phyloP scores from a whole-genome alignment of 2,329 filamentous ascomycete genomes.

The Xylaria sp. region DNA sequence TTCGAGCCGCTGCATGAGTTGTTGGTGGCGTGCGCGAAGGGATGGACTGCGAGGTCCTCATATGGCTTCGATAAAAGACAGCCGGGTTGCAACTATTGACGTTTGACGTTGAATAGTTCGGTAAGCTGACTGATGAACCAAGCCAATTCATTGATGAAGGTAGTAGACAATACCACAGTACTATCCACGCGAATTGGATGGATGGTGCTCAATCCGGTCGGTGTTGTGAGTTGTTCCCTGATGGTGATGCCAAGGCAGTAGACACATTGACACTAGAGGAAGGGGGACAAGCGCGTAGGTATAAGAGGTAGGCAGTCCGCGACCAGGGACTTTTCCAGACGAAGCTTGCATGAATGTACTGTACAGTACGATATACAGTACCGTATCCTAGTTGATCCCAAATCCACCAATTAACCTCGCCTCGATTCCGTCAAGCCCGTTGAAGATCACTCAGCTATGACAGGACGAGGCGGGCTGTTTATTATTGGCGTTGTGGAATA shows the following conservation, averaged over 20 bases:
- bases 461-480: conserved; percentile 34
- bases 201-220: background rate
- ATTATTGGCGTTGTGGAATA: conserved; percentile 36
- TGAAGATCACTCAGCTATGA: conserved; percentile 39
- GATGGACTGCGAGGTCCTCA: background rate
- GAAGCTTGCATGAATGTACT: conserved; percentile 29
- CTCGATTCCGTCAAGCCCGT: conserved; percentile 23
- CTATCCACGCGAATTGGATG: background rate
- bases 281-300: conserved; percentile 14
- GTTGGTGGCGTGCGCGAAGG: conserved; percentile 8
- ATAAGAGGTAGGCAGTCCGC: conserved; percentile 34
- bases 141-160: background rate
- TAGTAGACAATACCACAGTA: background rate
- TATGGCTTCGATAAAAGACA: conserved; percentile 8
- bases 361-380: conserved; percentile 1
- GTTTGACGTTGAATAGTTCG: background rate
- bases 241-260: conserved; percentile 31
- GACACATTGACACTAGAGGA: conserved; percentile 15
- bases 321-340: conserved; percentile 27
- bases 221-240: conserved; percentile 10
- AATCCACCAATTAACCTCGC: conserved; percentile 34
- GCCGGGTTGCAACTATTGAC: conserved; percentile 10
- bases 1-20: conserved; percentile 9
- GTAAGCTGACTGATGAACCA: background rate
- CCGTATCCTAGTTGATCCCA: conserved; percentile 11